A percentile compares a stretch with the other conserved stretches of the same genome.
Evolutionary conservation across 805 yeast species (phyloP).

Genomic region (Starmerella potacharoeniae): DNA sequence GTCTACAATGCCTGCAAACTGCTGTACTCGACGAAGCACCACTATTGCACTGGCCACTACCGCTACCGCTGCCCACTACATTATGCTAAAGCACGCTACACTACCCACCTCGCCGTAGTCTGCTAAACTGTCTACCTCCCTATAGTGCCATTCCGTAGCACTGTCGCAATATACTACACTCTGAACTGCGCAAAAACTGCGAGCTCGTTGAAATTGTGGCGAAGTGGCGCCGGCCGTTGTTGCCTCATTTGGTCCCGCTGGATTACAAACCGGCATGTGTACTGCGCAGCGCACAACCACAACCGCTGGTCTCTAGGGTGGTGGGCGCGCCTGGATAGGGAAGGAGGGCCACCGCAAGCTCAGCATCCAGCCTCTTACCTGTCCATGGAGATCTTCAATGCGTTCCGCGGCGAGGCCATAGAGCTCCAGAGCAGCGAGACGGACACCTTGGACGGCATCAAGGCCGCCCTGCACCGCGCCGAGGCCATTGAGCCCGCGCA

Average conservation of each 20-base stretch:
- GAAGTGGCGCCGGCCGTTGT: no score
- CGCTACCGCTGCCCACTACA: no score
- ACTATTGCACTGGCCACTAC: no score
- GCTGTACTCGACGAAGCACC: no score
- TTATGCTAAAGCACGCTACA: no score
- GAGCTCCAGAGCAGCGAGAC: constrained; percentile 20
- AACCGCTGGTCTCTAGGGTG: background rate
- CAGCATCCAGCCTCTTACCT: background rate
- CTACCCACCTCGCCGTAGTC: no score
- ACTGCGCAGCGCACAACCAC: background rate
- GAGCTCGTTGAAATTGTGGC: no score
- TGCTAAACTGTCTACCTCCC: no score
- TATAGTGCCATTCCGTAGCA: no score
- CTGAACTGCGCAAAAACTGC: no score
- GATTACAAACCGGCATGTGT: background rate
- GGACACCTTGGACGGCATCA: constrained; percentile 21
- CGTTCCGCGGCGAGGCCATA: constrained; percentile 22
- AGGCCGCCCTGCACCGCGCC: constrained; percentile 12
- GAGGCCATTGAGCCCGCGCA: constrained; percentile 18
- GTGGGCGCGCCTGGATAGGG: background rate
- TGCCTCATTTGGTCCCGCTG: background rate
- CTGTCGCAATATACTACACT: no score
- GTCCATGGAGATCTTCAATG: constrained; percentile 23
- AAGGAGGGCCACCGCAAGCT: background rate
- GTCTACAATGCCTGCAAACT: no score